Base-by-base conservation (phyloP, 1,139 yeast genomes). In the Saccharomyces hybrid region DNA sequence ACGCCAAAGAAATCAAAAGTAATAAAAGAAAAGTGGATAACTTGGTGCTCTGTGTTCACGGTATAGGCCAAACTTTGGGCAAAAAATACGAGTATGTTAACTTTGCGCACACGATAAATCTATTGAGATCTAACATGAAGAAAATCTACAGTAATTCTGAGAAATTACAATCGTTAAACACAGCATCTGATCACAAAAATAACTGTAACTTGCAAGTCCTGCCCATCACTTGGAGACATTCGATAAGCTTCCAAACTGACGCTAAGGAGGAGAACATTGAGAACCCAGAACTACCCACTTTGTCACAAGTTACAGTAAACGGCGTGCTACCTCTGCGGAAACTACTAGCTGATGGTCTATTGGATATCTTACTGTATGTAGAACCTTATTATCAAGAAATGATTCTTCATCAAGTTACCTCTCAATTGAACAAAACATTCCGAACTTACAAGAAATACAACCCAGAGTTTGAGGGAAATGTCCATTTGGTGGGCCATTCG, bases 21-120 rank as follows among this genome's bases (percentile, higher is more conserved):
- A 46, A 57, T 26, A 70, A 76, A 46, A 72, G 96, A 56, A 75
- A 81, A 31, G 77, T 90, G 16, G 90, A 88, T 51, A 97, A 93
- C 70, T 71, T 93, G 54, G 80, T 91, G 1, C 74, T 93, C 16
- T 93, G 96, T 60, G 79, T 91, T 49, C 99, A 93, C 69, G 98
- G 99, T 0, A 88, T 93, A 59, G 98, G 98, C 1, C 99, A 93
- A 69, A 82, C 85, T 46, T 75, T 93, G 56, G 95, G 96, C 3
- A 81, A 83, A 53, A 82, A 82, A 61, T 85, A 86, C 61, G 90
- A 90, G 59, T 82, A 88, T 41, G 83, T 90, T 50, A 89, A 89
- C 65, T 93, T 93, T 71, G 84, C 93, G 4, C 96, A 90, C 68
- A 89, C 93, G 28, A 82, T 90, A 53, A 88, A 87, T 63, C 77